Evolutionary conservation across 495 filamentous ascomycete genomes (phyloP), one percentile per base, ranked within the genome.

Genomic region (Penicillium subrubescens): DNA sequence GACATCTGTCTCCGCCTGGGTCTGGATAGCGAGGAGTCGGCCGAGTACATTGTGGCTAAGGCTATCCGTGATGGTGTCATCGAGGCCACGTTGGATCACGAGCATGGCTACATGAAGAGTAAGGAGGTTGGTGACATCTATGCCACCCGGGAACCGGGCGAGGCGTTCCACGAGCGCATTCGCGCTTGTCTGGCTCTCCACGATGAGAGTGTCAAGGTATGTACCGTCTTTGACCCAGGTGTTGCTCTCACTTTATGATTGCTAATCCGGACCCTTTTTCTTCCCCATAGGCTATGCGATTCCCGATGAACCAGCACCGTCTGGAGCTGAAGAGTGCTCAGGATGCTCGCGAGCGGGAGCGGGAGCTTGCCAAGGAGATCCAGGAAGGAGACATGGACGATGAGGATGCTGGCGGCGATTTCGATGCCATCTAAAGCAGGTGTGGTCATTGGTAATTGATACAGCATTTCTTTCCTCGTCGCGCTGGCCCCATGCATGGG

Each of bases 271-370:
- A 25, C 57, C 58, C 76, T 65, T 77, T 60, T 21, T 60, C 48
- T 35, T 17, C 8, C 44, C 35, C 41, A 29, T 19, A 96, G 92
- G 94, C 95, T 25, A 99, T 99, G 95, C 85, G 96, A 17, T 99
- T 97, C 82, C 95, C 95, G 10, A 97, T 97, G 94, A 97, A 99
- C 80, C 93, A 97, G 80, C 94, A 98, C 80, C 86, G 95, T n/a
- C 83, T 97, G 33, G 95, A 98, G 79, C 82, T 98, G 56, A 97
- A 96, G 88, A 98, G 95, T 71, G 95, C 96, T 3, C 94, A 97
- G 77, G 95, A 98, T 79, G 95, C 95, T 21, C 88, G 95, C 46
- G 95, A 99, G 79, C 86, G 95, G 44, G 95, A 99, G 81, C 84
- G 96, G 31, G 95, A 99, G 76, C 83, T 99, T 79, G 95, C 94